These are phyloP conservation scores for Akanthomyces uredinophilus DNA, from an alignment of 2,329 filamentous ascomycete species.

Conservation along the genomic window DNA sequence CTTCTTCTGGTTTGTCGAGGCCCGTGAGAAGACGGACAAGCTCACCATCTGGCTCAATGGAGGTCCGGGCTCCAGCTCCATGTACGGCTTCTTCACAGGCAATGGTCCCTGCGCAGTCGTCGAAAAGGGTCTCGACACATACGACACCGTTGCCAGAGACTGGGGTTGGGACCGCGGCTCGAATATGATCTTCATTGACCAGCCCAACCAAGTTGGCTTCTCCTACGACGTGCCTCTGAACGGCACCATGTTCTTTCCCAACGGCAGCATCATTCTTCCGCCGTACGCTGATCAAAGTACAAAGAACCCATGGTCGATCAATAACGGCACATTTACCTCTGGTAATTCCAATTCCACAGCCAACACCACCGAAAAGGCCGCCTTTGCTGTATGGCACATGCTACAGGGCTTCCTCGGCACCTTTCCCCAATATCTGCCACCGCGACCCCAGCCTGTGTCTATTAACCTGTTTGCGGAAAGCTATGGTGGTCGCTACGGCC, in stretches of 20 bases:
- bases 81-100: conserved; percentile 60
- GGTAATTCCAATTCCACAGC: conserved; percentile 42
- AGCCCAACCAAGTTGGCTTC: conserved; percentile 67
- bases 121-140: conserved; percentile 41
- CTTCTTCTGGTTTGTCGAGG: conserved; percentile 48
- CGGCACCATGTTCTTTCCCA: conserved; percentile 48
- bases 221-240: conserved; percentile 62
- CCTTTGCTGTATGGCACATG: conserved; percentile 60
- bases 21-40: conserved; percentile 36
- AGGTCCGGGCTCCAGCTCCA: conserved; percentile 59
- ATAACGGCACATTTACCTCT: conserved; percentile 63
- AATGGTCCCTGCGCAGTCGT: conserved; percentile 51
- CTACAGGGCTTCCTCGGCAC: conserved; percentile 54
- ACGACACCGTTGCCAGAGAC: conserved; percentile 51
- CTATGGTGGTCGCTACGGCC: conserved; percentile 67
- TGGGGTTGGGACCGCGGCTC: conserved; percentile 61
- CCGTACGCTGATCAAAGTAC: conserved; percentile 18
- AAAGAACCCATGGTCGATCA: conserved; percentile 31
- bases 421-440: conserved; percentile 55
- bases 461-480: conserved; percentile 65
- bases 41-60: conserved; percentile 62
- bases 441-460: conserved; percentile 43
- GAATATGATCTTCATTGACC: conserved; percentile 54
- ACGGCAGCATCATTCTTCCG: conserved; percentile 30
- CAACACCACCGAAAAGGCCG: conserved; percentile 52